Base-by-base conservation (phyloP, 768 basidiomycete genomes). In the Rhizopogon vesiculosus region DNA sequence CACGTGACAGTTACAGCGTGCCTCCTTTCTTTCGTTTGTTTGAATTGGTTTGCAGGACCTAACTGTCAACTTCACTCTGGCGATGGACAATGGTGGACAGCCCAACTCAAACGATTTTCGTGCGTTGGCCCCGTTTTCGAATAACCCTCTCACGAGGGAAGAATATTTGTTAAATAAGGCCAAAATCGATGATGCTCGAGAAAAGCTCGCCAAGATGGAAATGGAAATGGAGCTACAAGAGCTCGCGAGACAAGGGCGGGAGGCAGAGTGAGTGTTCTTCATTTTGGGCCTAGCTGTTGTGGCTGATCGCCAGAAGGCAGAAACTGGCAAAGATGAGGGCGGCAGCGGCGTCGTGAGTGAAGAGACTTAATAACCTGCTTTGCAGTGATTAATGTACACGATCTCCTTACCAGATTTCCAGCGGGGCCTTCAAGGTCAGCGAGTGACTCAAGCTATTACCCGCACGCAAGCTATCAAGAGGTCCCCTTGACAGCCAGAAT, bases 161-260 rank as follows among this genome's bases (percentile, higher is more conserved):
- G 48, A 49, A 15, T 49, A 49, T 35, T 19, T 35, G 35, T 25
- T 10, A 16, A 35, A 29, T 35, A 49, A 25, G 35, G 48, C 48
- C 35, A 49, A 49, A 35, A 49, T 49, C 9, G 48, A 49, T 8
- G 48, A 49, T 8, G 48, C 35, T 22, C 35, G 33, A 19, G 19
- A 16, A 12, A 49, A 25, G 19, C 33, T 49, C 15, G 4, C 5
- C 15, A 13, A 49, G 15, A 16, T 49, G 48, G 48, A 49, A 49
- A 19, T 22, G 16, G 33, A 49, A 35, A 49, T 10, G 10, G 68
- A 78, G 46, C 63, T 78, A 25, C 54, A 69, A 57, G 62, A 65
- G 57, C 69, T 69, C 60, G 66, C 77, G 7, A 64, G 69, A 40
- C 76, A 76, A 18, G 83, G 81, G 2, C 70, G 74, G 18, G 66